Conservation (phyloP, 2,329 filamentous ascomycete genomes). For the Amphichorda felina region DNA sequence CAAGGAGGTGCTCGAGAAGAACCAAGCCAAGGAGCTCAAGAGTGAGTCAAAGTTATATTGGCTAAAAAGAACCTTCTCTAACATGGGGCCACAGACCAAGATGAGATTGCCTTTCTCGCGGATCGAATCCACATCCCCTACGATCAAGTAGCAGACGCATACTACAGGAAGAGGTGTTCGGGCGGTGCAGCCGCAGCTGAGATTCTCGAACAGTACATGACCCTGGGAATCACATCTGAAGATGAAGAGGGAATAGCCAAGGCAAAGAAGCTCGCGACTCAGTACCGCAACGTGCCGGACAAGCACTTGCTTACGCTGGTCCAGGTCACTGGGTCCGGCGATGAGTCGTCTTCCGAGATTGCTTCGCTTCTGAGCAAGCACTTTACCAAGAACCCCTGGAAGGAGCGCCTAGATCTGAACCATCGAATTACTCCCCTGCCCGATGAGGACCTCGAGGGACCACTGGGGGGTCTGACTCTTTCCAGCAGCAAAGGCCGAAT, state of each 20-base stretch:
- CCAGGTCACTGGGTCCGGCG: slow-evolving; percentile 22
- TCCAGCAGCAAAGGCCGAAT: slow-evolving; percentile 1
- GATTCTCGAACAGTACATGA: slow-evolving; percentile 30
- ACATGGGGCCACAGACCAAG: too few species aligned
- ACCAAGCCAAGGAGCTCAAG: slow-evolving; percentile 12
- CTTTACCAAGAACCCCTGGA: slow-evolving; percentile 25
- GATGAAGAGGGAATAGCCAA: slow-evolving; percentile 16
- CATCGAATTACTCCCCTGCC: slow-evolving; percentile 25
- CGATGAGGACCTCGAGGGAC: slow-evolving; percentile 16
- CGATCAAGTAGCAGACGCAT: slow-evolving; percentile 27
- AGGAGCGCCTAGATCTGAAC: slow-evolving; percentile 21
- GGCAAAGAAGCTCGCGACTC: slow-evolving; percentile 20
- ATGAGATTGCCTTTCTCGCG: slow-evolving; percentile 30
- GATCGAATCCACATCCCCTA: slow-evolving; percentile 28
- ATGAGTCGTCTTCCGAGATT: slow-evolving; percentile 23
- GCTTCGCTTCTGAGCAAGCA: slow-evolving; percentile 27
- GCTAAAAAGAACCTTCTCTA: too few species aligned
- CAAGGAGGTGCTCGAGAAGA: slow-evolving; percentile 3
- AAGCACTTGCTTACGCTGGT: slow-evolving; percentile 30
- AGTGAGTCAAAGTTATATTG: slow-evolving; percentile 10
- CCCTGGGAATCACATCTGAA: slow-evolving; percentile 19
- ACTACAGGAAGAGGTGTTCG: slow-evolving; percentile 23
- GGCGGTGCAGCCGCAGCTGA: slow-evolving; percentile 26
- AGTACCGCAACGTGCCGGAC: slow-evolving; percentile 28
- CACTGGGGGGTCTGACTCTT: neutral